Percentiles rank a stretch among this genome's conserved stretches.
Evolutionary conservation across 352 stramenopile species (phyloP).

Genomic region (Phytophthora ramorum): DNA sequence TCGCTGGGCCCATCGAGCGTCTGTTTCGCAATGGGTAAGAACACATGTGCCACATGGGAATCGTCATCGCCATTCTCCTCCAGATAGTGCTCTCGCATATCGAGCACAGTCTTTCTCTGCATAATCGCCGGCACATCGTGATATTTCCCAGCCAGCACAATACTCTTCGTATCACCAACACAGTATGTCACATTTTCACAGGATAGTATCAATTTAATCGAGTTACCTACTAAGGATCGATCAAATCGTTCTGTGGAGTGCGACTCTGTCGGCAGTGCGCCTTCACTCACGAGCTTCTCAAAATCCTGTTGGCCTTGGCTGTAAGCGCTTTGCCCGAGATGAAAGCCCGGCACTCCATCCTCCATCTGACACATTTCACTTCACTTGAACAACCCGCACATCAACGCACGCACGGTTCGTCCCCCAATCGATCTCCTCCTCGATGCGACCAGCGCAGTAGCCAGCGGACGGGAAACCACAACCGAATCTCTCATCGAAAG

Average conservation of each 20-base stretch:
- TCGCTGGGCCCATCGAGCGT: not conserved
- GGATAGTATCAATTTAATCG: conserved; percentile 16
- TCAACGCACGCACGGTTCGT: conserved; percentile 3
- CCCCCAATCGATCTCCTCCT: conserved; percentile 1
- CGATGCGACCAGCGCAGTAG: not conserved
- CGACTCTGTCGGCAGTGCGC: not conserved
- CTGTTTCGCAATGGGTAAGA: not conserved
- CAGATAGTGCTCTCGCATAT: conserved; percentile 2
- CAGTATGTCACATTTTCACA: conserved; percentile 4
- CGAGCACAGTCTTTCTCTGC: not conserved
- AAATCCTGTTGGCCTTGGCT: not conserved
- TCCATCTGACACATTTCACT: conserved; percentile 14
- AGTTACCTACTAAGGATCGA: not conserved
- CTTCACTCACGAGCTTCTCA: conserved; percentile 3
- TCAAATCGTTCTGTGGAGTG: conserved; percentile 6
- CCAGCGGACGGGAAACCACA: not conserved
- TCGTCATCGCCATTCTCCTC: not conserved
- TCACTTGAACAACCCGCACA: conserved; percentile 10
- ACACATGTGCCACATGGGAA: not conserved
- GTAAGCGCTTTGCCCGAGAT: not conserved
- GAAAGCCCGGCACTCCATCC: conserved; percentile 2
- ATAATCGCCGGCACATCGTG: conserved; percentile 7
- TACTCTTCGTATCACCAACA: not conserved
- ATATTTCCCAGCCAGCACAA: conserved; percentile 9
- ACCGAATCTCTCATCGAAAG: not conserved